These are phyloP conservation scores for Amylostereum chailletii DNA, from an alignment of 1,284 basidiomycete species.

Conservation along the genomic window DNA sequence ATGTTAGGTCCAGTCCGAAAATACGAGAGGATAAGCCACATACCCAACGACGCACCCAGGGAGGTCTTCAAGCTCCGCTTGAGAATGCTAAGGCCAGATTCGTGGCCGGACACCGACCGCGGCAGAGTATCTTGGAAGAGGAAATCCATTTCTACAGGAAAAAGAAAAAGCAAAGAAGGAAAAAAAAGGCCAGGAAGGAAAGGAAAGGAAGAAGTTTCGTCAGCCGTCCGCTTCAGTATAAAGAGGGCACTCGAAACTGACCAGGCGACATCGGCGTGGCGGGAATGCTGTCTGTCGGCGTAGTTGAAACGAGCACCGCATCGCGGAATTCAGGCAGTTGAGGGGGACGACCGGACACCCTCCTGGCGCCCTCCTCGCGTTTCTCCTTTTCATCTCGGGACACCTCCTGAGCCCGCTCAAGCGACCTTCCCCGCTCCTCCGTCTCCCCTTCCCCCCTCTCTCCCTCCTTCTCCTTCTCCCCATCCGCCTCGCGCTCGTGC, in stretches of 20 bases:
- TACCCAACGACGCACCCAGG: conserved; percentile 40
- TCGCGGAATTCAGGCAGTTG: neutral
- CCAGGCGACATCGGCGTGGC: conserved; percentile 7
- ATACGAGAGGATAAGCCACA: too few species aligned
- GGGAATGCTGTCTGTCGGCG: conserved; percentile 3
- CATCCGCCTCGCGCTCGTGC: conserved; percentile 12
- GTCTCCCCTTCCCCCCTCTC: neutral
- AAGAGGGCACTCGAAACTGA: neutral
- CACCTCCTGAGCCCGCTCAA: too few species aligned
- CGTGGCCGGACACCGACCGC: conserved; percentile 15
- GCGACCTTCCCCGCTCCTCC: neutral
- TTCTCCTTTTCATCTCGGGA: too few species aligned
- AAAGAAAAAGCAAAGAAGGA: neutral
- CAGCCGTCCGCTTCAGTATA: neutral
- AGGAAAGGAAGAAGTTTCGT: neutral
- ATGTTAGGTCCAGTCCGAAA: neutral
- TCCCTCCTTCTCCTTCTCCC: conserved; percentile 4
- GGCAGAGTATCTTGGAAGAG: conserved; percentile 13
- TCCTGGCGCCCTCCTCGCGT: too few species aligned
- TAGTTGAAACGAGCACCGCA: conserved; percentile 2
- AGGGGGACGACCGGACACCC: too few species aligned
- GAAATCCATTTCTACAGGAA: conserved; percentile 11
- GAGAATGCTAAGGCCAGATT: conserved; percentile 29
- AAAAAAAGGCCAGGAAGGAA: neutral
- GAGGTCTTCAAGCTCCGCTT: conserved; percentile 65